Evolutionary conservation across 108 stramenopile genomes (phyloP), one percentile per base, ranked within the genome.

Genomic region (Cyclotella cryptica): DNA sequence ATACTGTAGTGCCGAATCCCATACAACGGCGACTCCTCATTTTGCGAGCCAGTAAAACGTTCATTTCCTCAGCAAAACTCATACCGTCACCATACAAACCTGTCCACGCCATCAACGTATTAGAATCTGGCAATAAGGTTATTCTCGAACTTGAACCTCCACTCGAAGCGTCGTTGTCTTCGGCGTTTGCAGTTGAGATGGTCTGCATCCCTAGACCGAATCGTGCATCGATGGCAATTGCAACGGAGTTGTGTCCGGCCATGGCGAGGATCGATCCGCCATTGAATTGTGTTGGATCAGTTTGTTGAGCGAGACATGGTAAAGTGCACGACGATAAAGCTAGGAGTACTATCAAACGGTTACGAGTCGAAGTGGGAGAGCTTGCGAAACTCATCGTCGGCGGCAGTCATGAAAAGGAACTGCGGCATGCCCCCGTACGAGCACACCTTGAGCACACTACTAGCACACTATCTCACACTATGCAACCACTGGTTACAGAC

Each of bases 251-350:
- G 26, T 85, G 81, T 6, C 96, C 96, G 17, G 93, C 89, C 93
- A 96, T 94, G 69, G 93, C 96, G 51, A 96, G 62, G 19, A 91
- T 63, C 41, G 92, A 92, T 26, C 95, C 91, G 24, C 91, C 91
- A 64, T 92, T 86, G 78, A 92, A 87, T 60, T 83, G 78, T n/a
- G 82, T 77, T 24, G 93, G 93, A 76, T 94, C 60, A 39, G 60
- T 35, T 14, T 39, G 60, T n/a, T 61, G 85, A 78, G 60, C 60
- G 12, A 39, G 29, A 21, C 60, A 61, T 39, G 1, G 13, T 61
- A 21, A 61, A 12, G 55, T 35, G 35, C 35, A 35, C 4, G 35
- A 35, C 6, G 35, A 35, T 35, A 35, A 35, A 6, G 35, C 35
- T 35, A 35, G 35, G 35, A 35, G 4, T 2, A 35, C 35, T 5